Evolutionary conservation across 2,329 filamentous ascomycete genomes (phyloP), one percentile per base, ranked within the genome.

Genomic region (Trichoderma sp.): DNA sequence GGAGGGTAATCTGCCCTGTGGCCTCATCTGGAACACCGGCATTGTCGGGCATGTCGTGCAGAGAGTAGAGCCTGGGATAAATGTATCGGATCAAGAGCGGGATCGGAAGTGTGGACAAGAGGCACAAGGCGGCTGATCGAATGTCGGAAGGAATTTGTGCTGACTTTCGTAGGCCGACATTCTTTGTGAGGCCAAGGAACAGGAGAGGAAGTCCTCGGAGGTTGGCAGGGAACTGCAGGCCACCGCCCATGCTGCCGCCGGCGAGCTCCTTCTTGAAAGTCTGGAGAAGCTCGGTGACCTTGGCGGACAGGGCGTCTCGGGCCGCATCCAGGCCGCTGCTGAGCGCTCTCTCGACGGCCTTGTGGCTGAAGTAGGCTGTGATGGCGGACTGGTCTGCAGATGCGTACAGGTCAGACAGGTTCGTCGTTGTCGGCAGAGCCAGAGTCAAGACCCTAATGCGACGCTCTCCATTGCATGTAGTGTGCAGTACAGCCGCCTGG

Each of bases 241-340:
- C 95, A 68, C 94, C 95, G 66, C 95, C 95, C 89, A 98, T 96
- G 82, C 95, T 98, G 74, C 95, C 95, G 75, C 95, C 95, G 17
- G 93, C 95, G 72, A 99, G 88, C 81, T 99, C 96, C 85, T 98
- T 98, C 83, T 94, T 93, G 85, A 98, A 99, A 0, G 95, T 98
- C 80, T 95, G 92, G 73, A 99, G 85, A 63, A 99, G 88, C 84
- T 99, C 96, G 32, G 94, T 92, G 55, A 97, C 85, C 87, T 99
- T 99, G 75, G 91, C 90, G 81, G 98, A 94, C 57, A 98, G 86
- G 61, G 94, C 92, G 81, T 99, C 96, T 55, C 96, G 88, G 65
- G 96, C 96, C 62, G 94, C 92, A 76, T 99, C 96, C 66, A 99
- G 85, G 50, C 95, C 95, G 77, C 90, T 93, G 76, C 93, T 92